These are phyloP conservation scores for Fusarium sp. DNA, from an alignment of 2,329 filamentous ascomycete genomes.

Conservation along the genomic window DNA sequence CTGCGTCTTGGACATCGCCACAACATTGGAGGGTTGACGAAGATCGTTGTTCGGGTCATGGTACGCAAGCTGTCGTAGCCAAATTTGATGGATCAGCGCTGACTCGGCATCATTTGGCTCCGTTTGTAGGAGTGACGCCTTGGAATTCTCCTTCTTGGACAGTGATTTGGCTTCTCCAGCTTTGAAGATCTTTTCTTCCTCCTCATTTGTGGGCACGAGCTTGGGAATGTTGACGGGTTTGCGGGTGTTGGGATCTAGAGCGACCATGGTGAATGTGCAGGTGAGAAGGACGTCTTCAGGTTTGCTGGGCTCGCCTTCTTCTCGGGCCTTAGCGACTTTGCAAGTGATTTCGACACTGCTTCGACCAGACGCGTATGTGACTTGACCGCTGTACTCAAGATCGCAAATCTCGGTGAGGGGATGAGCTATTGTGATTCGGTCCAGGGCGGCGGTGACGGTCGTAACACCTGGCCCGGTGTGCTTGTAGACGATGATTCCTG, in stretches of 20 bases:
- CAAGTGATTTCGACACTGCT: constrained; percentile 81
- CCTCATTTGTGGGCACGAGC: constrained; percentile 41
- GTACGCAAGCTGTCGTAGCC: constrained; percentile 47
- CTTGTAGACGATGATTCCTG: constrained; percentile 80
- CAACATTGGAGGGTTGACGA: constrained; percentile 44
- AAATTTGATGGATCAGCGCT: constrained; percentile 48
- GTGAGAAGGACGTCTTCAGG: constrained; percentile 60
- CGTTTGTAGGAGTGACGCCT: constrained; percentile 43
- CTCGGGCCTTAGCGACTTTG: constrained; percentile 75
- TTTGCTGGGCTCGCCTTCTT: constrained; percentile 64
- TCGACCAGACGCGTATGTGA: constrained; percentile 76
- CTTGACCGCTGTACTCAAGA: constrained; percentile 73
- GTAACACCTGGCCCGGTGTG: constrained; percentile 68
- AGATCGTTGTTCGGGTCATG: constrained; percentile 45
- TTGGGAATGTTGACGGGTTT: constrained; percentile 46
- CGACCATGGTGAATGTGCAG: constrained; percentile 53
- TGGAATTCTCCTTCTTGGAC: constrained; percentile 42
- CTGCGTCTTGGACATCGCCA: constrained; percentile 47
- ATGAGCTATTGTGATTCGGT: constrained; percentile 69
- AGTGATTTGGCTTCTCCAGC: constrained; percentile 45
- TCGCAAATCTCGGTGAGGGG: constrained; percentile 82
- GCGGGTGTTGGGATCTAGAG: constrained; percentile 45
- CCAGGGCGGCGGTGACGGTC: constrained; percentile 62
- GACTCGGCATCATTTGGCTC: constrained; percentile 48
- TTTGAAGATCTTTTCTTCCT: constrained; percentile 46